phyloP scores from a whole-genome alignment of 805 yeast genomes.

The Metschnikowia gruessii region DNA sequence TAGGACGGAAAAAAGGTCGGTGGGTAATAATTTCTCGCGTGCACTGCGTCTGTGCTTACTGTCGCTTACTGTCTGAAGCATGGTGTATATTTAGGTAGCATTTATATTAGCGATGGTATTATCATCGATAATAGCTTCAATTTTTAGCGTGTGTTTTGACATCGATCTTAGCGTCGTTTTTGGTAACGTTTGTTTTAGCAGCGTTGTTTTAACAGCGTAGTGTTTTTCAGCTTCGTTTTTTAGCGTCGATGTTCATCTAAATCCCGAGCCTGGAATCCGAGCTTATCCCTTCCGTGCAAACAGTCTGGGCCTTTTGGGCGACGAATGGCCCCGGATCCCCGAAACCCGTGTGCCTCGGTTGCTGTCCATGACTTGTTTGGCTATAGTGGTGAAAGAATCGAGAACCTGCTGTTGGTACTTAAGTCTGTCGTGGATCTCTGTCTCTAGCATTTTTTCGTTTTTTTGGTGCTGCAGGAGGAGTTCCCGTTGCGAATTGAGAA shows the following conservation, averaged over 20 bases:
- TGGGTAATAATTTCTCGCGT: not conserved
- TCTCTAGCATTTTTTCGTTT: constrained; percentile 14
- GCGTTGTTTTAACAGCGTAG: too few relatives aligned
- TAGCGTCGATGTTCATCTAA: too few relatives aligned
- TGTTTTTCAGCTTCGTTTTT: too few relatives aligned
- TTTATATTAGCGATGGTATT: too few relatives aligned
- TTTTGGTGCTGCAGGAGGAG: constrained; percentile 11
- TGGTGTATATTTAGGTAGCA: too few relatives aligned
- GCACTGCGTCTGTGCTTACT: constrained; percentile 4
- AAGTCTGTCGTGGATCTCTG: constrained; percentile 14
- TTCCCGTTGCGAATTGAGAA: constrained; percentile 11
- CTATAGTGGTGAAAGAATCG: constrained; percentile 11
- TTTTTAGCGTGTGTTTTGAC: too few relatives aligned
- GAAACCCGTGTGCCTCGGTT: constrained; percentile 8
- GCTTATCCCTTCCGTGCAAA: not conserved
- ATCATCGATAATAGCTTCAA: too few relatives aligned
- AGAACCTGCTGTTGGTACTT: constrained; percentile 17
- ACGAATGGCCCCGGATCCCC: constrained; percentile 14
- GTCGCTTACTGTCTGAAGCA: not conserved
- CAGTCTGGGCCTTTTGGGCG: constrained; percentile 6
- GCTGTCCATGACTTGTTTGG: constrained; percentile 10
- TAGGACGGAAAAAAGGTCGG: not conserved
- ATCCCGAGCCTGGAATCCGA: too few relatives aligned
- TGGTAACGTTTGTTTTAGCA: too few relatives aligned
- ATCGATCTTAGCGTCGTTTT: too few relatives aligned